phyloP scores from a whole-genome alignment of 1,139 yeast genomes.

The Blastobotrys serpentis region DNA sequence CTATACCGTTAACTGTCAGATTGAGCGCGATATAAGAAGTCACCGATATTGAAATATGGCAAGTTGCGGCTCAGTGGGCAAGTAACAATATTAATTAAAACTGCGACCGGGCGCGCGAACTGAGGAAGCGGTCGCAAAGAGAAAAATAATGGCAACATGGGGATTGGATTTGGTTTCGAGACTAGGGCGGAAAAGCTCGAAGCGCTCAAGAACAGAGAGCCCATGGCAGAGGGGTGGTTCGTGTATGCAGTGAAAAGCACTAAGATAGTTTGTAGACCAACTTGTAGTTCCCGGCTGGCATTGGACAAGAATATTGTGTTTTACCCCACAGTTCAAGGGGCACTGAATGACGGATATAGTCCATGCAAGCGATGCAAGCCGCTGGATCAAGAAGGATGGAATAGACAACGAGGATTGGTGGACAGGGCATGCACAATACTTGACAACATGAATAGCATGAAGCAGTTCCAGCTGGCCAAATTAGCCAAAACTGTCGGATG shows the following conservation, averaged over 20 bases:
- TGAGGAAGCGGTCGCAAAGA: background rate
- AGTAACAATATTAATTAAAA: too few species aligned
- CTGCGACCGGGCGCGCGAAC: too few species aligned
- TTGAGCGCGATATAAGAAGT: too few species aligned
- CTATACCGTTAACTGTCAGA: too few species aligned
- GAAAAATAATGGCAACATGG: too few species aligned
- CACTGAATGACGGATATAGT: background rate
- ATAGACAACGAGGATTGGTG: background rate
- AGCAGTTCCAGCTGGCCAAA: background rate
- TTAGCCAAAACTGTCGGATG: background rate
- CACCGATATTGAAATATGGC: too few species aligned
- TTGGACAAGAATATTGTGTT: constrained; percentile 3
- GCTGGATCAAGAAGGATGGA: constrained; percentile 4
- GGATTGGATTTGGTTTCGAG: background rate
- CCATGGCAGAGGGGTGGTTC: constrained; percentile 6
- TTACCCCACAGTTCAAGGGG: constrained; percentile 5
- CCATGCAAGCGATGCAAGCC: constrained; percentile 7
- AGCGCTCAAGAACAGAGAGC: background rate
- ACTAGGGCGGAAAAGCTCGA: constrained; percentile 1
- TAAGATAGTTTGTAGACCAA: constrained; percentile 1
- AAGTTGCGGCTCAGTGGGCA: too few species aligned
- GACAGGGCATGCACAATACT: background rate
- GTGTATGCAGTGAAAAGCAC: constrained; percentile 6
- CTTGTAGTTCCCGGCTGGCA: constrained; percentile 4
- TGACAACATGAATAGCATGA: background rate